Evolutionary conservation across 164 flowering plant genomes (phyloP).

Genomic region (Kalanchoe fedtschenkoi): DNA sequence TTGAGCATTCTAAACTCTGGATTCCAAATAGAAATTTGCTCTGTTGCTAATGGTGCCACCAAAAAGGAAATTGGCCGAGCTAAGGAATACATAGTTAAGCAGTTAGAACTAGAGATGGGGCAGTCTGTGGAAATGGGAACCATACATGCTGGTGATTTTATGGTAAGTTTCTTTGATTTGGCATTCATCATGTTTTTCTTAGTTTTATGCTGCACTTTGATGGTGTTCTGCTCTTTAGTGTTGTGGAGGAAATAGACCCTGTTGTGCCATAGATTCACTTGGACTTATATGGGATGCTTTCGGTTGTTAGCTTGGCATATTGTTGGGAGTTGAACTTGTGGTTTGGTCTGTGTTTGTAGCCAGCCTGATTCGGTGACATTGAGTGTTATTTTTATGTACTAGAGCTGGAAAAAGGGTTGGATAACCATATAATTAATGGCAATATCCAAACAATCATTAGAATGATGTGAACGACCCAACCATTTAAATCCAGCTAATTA

Average conservation of each 20-base stretch:
- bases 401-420: too few relatives aligned
- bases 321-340: neutral
- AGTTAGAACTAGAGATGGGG: conserved; percentile 56
- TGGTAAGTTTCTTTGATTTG: conserved; percentile 30
- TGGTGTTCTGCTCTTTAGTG: too few relatives aligned
- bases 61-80: conserved; percentile 83
- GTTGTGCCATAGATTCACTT: too few relatives aligned
- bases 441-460: too few relatives aligned
- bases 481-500: too few relatives aligned
- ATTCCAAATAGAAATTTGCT: conserved; percentile 56
- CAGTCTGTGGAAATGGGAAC: conserved; percentile 67
- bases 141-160: conserved; percentile 70
- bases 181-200: too few relatives aligned
- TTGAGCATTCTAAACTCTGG: conserved; percentile 20
- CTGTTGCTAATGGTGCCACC: conserved; percentile 74
- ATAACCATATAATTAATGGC: too few relatives aligned
- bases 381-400: neutral
- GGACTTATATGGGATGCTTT: too few relatives aligned
- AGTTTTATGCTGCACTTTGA: neutral
- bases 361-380: conserved; percentile 6
- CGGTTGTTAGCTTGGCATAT: neutral
- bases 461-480: too few relatives aligned
- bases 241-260: too few relatives aligned
- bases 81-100: conserved; percentile 67
- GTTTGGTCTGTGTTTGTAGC: neutral